Conservation (phyloP, 371 early-diverging fungal species). For the Parasitella parasitica region DNA sequence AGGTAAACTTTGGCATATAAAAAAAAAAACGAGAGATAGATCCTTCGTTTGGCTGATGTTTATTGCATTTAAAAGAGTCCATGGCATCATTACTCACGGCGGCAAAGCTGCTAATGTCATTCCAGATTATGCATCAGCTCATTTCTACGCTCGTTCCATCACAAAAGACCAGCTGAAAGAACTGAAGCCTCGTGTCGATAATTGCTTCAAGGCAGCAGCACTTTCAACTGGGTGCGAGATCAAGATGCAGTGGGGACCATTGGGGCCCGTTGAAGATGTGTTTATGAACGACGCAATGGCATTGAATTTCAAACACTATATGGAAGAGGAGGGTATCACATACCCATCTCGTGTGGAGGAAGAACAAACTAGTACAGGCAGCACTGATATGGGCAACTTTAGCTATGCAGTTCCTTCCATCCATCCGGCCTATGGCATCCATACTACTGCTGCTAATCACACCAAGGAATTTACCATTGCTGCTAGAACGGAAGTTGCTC, state of each 20-base stretch:
- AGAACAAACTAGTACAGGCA: conserved; percentile 41
- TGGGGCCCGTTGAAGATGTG: conserved; percentile 39
- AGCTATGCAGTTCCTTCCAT: conserved; percentile 37
- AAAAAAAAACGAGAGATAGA: no score
- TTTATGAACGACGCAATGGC: conserved; percentile 60
- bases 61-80: not conserved
- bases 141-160: conserved; percentile 57
- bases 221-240: conserved; percentile 66
- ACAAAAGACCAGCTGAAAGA: conserved; percentile 45
- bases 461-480: conserved; percentile 57
- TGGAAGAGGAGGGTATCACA: conserved; percentile 43
- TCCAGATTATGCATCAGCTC: conserved; percentile 59
- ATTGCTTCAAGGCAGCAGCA: conserved; percentile 67
- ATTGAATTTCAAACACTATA: conserved; percentile 50
- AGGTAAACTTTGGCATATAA: conserved; percentile 22
- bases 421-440: conserved; percentile 28
- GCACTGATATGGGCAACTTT: conserved; percentile 79
- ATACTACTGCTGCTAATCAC: conserved; percentile 21
- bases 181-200: conserved; percentile 49
- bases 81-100: conserved; percentile 8
- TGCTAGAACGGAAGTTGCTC: conserved; percentile 62
- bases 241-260: conserved; percentile 46
- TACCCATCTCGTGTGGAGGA: conserved; percentile 40
- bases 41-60: no score
- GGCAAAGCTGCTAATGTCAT: conserved; percentile 45